Base-by-base conservation (phyloP, 495 filamentous ascomycete genomes). In the Xylaria cubensis region DNA sequence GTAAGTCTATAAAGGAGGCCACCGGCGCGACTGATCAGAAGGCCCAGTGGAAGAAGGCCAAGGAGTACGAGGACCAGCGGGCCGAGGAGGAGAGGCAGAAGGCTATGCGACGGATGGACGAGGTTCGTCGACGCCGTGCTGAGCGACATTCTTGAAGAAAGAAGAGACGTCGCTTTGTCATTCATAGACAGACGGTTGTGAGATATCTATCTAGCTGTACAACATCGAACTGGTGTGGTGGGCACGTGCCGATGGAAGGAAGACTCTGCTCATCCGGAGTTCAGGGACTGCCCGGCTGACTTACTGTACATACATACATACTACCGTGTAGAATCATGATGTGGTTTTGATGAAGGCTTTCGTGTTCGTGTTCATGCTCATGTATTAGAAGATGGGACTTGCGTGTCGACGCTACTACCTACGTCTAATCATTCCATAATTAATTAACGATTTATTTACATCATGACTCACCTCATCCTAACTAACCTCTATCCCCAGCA, bases 51-150 rank as follows among this genome's bases (percentile, higher is more conserved):
- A 77, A 80, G 74, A 76, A 79, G 69, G 82, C 80, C 2, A 44
- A 83, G 59, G 80, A 76, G 41, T 86, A 87, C 75, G 84, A 89
- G 76, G 76, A 82, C 72, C 84, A 82, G 77, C 78, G 82, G 39
- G 80, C 80, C 26, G 72, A 76, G 41, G 82, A 86, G 75, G 81
- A 87, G 69, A 81, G 79, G 72, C 81, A 85, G 77, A 78, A 77
- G 64, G 44, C 69, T 4, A 42, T 74, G 64, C 74, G 79, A 21
- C 79, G 80, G 58, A 79, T 79, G 71, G 76, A 83, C 61, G 74
- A 73, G 29, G 21, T 66, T 3, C 70, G 74, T 29, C 78, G 77
- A 46, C 70, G 67, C 29, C 74, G 76, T 17, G 64, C 74, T 32
- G 67, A 69, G 61, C 62, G 64, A 62, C 50, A 41, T 34, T 26